These are phyloP conservation scores for Alloascoidea hylecoeti DNA, from an alignment of 805 yeast species.

Conservation along the genomic window DNA sequence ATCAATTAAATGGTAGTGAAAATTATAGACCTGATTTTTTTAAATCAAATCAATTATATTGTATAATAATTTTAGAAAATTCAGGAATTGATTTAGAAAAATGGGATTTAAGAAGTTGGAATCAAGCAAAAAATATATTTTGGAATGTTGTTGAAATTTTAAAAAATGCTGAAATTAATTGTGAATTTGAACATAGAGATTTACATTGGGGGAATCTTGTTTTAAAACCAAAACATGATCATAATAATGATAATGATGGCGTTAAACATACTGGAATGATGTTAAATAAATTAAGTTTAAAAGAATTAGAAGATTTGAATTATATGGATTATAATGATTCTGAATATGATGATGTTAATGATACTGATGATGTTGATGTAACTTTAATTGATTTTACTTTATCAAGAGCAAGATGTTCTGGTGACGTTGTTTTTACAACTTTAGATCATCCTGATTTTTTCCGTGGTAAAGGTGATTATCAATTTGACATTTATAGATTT, in stretches of 20 bases:
- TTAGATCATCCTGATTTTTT: slow-evolving; percentile 53
- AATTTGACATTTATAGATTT: slow-evolving; percentile 42
- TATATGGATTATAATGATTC: not conserved
- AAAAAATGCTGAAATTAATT: slow-evolving; percentile 33
- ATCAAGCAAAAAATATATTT: slow-evolving; percentile 29
- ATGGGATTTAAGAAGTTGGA: slow-evolving; percentile 21
- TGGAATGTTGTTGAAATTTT: slow-evolving; percentile 36
- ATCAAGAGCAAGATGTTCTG: slow-evolving; percentile 25
- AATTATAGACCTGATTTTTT: slow-evolving; percentile 12
- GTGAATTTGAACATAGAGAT: slow-evolving; percentile 59
- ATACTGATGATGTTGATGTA: slow-evolving; percentile 18
- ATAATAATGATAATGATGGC: too few species aligned
- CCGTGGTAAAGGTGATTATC: slow-evolving; percentile 45
- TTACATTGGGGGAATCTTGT: slow-evolving; percentile 53
- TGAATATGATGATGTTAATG: too few species aligned
- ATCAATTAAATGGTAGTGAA: slow-evolving; percentile 4
- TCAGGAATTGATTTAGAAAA: slow-evolving; percentile 29
- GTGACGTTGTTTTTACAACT: slow-evolving; percentile 30
- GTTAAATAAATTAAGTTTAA: slow-evolving; percentile 43
- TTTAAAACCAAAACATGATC: slow-evolving; percentile 18
- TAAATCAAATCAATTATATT: slow-evolving; percentile 18
- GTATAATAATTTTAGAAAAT: slow-evolving; percentile 18
- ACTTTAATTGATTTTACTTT: slow-evolving; percentile 45
- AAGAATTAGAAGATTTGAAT: too few species aligned
- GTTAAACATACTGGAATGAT: slow-evolving; percentile 22